Percentiles rank a stretch among this genome's conserved stretches.
Conservation (phyloP, 2,329 filamentous ascomycete species). For the Hymenoscyphus fraxineus region DNA sequence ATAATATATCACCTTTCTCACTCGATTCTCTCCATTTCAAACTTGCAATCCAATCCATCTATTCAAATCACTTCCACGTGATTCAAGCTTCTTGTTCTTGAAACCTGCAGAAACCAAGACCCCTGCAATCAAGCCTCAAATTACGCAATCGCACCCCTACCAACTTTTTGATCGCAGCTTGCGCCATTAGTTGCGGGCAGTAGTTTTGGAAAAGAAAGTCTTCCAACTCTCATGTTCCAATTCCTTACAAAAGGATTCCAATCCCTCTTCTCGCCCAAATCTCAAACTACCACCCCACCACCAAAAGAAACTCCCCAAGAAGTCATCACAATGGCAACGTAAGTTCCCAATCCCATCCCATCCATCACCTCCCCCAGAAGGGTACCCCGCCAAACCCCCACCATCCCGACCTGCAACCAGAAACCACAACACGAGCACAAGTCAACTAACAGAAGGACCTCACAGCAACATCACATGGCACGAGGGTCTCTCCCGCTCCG, state of each 20-base stretch:
- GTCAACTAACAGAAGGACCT: not conserved
- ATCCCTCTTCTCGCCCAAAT: not conserved
- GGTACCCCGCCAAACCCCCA: constrained; percentile 30
- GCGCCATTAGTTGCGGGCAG: not conserved
- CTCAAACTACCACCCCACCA: not conserved
- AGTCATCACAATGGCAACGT: constrained; percentile 17
- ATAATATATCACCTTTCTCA: not conserved
- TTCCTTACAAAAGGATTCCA: constrained; percentile 4
- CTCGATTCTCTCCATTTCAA: not conserved
- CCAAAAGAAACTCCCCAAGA: not conserved
- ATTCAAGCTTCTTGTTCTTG: not conserved
- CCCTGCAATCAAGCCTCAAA: constrained; percentile 8
- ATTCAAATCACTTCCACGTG: constrained; percentile 6
- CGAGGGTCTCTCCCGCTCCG: constrained; percentile 67
- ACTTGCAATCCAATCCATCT: not conserved
- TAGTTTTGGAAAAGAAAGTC: not conserved
- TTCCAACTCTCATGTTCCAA: not conserved
- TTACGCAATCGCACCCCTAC: constrained; percentile 6
- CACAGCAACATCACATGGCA: constrained; percentile 87
- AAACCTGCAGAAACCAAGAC: not conserved
- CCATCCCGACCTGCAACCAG: constrained; percentile 6
- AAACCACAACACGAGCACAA: not conserved
- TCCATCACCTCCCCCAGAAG: constrained; percentile 7
- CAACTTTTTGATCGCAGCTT: constrained; percentile 2
- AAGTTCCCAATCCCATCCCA: constrained; percentile 5